Base-by-base conservation (phyloP, 2,329 filamentous ascomycete species). In the Xenoacremonium recifei region DNA sequence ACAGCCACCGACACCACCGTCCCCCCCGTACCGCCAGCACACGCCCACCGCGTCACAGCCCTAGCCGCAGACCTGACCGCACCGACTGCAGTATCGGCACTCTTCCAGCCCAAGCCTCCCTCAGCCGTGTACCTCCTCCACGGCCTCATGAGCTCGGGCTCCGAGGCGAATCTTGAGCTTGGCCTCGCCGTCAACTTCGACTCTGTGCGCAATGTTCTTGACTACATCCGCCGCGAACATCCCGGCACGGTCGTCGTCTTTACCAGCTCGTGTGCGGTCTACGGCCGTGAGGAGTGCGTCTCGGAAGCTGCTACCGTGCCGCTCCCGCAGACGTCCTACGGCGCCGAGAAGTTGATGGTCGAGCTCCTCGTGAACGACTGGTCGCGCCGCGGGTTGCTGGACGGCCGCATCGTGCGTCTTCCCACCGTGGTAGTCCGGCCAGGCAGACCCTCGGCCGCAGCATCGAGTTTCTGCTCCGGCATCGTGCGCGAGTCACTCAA, bases 111-210 rank as follows among this genome's bases (percentile, higher is more conserved):
- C 2, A 48, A 54, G 1, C 54, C 47, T 9, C 65, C 74, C 11
- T 62, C 73, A 25, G 67, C 70, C 9, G 70, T 78, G 31, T 84
- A 80, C 56, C 70, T 81, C 35, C 73, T 84, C 43, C 80, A 84
- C 53, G 80, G 80, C 32, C 78, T 83, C 62, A 84, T 84, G 80
- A 82, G 77, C 0, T 72, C 73, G 17, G 79, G 78, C 12, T 73
- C 78, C 13, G 80, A 84, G 63, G 75, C 75, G 9, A 76, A 83
- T 37, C 64, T 80, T 67, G 58, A 78, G 65, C 53, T 72, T 65
- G 42, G 79, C 2, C 68, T 80, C 45, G 70, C 65, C 35, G 79
- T 82, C 39, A 83, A 83, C 55, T 67, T 81, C 31, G 78, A 82
- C 48, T 75, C 75, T 3, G 78, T 79, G 3, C 69, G 75, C 17